phyloP scores from a whole-genome alignment of 257 asterid species.

The Scutellaria barbata region DNA sequence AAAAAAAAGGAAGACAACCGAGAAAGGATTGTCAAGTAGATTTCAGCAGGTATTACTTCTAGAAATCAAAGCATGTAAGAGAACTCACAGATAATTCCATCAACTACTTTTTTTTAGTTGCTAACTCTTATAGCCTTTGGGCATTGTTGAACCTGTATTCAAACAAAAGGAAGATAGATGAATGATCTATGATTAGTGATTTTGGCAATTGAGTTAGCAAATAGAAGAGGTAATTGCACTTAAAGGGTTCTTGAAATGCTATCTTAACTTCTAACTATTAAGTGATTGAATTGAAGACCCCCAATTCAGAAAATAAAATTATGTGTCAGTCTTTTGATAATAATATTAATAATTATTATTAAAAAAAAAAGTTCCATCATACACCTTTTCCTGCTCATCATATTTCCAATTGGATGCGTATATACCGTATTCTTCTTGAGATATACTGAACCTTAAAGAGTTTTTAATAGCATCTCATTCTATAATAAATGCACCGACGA shows the following conservation, averaged over 20 bases:
- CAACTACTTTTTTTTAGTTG: conserved; percentile 26
- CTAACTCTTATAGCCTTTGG: conserved; percentile 33
- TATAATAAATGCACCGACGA: not conserved
- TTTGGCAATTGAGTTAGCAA: not conserved
- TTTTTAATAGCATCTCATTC: not conserved
- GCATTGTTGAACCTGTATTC: conserved; percentile 43
- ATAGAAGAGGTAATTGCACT: conserved; percentile 4
- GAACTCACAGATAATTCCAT: conserved; percentile 67
- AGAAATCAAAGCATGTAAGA: conserved; percentile 32
- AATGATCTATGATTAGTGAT: not conserved
- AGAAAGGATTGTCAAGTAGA: conserved; percentile 23
- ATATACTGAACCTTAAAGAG: not conserved
- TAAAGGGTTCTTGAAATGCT: not conserved
- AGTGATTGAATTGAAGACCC: no score
- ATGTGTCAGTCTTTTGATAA: no score
- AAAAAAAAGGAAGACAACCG: conserved; percentile 3
- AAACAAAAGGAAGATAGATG: conserved; percentile 27
- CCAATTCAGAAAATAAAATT: no score
- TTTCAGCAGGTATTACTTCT: conserved; percentile 4
- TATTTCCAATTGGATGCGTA: conserved; percentile 2
- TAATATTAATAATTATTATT: no score
- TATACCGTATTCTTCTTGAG: not conserved
- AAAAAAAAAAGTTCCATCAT: no score
- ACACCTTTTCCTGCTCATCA: conserved; percentile 14
- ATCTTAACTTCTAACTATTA: not conserved